These are phyloP conservation scores for Aureococcus anophagefferens DNA, from an alignment of 108 stramenopile genomes.

Conservation along the genomic window DNA sequence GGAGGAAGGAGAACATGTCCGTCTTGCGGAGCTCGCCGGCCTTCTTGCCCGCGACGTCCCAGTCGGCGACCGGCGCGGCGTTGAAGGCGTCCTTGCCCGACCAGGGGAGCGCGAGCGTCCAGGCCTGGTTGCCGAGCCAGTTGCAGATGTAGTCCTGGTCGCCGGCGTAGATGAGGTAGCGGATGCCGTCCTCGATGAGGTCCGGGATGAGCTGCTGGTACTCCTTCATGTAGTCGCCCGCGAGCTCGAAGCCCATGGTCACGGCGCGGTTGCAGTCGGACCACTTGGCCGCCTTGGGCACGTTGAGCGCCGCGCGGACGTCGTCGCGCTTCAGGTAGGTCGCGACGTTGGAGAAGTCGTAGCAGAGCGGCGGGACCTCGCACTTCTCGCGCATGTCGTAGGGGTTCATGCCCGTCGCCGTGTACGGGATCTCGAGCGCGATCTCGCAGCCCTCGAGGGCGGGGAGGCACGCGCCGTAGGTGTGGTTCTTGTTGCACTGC, in stretches of 20 bases:
- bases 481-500: constrained; percentile 60
- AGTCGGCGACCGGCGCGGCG: constrained; percentile 46
- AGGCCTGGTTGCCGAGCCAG: constrained; percentile 76
- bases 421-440: constrained; percentile 70
- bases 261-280: constrained; percentile 51
- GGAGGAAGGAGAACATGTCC: constrained; percentile 65
- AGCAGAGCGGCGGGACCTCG: constrained; percentile 71
- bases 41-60: constrained; percentile 27
- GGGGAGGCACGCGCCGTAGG: constrained; percentile 49
- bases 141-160: constrained; percentile 90
- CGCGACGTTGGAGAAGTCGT: constrained; percentile 74
- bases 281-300: constrained; percentile 53
- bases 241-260: constrained; percentile 75
- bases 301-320: constrained; percentile 66
- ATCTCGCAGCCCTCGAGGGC: constrained; percentile 66
- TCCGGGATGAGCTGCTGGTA: constrained; percentile 65
- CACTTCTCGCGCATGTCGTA: constrained; percentile 87
- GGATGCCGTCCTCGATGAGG: constrained; percentile 64
- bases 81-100: constrained; percentile 64
- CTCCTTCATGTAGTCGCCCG: constrained; percentile 81
- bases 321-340: constrained; percentile 66
- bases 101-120: constrained; percentile 83
- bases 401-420: constrained; percentile 75
- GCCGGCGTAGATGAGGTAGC: constrained; percentile 79
- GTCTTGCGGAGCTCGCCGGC: constrained; percentile 63